These are phyloP conservation scores for Skeletonema marinoi DNA, from an alignment of 108 stramenopile genomes.

Conservation along the genomic window DNA sequence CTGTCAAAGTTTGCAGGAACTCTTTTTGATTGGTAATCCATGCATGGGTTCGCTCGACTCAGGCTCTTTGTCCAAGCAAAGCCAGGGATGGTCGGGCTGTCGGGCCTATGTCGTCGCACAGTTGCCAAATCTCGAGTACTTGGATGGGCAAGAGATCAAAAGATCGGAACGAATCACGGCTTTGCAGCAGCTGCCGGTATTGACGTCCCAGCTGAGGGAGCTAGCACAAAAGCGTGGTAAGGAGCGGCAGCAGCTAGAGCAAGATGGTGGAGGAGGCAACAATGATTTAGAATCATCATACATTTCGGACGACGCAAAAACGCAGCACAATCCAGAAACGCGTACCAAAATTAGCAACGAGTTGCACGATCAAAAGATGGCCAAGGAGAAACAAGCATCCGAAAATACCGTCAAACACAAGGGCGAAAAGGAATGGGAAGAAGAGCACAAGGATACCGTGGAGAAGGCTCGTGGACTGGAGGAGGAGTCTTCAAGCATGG, in stretches of 20 bases:
- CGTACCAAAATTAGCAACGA: conserved; percentile 81
- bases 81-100: conserved; percentile 55
- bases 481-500: conserved; percentile 8
- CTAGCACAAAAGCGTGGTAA: conserved; percentile 16
- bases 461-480: conserved; percentile 1
- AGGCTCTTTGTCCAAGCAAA: neutral
- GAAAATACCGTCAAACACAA: conserved; percentile 42
- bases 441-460: conserved; percentile 38
- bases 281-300: conserved; percentile 4
- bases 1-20: conserved; percentile 59
- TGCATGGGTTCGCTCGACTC: conserved; percentile 42
- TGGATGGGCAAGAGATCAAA: conserved; percentile 83
- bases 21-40: conserved; percentile 90
- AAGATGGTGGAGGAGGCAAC: neutral
- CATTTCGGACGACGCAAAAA: conserved; percentile 49
- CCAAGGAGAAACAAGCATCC: conserved; percentile 69
- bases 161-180: conserved; percentile 68
- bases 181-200: conserved; percentile 59
- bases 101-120: conserved; percentile 66
- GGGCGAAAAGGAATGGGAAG: conserved; percentile 56
- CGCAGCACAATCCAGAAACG: conserved; percentile 76
- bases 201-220: conserved; percentile 40
- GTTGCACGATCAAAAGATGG: conserved; percentile 79
- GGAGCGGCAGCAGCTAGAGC: conserved; percentile 11
- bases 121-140: conserved; percentile 65